A percentile compares a stretch with the other conserved stretches of the same genome.
Evolutionary conservation across 371 early-diverging fungal genomes (phyloP).

Genomic region (Mucor racemosus): DNA sequence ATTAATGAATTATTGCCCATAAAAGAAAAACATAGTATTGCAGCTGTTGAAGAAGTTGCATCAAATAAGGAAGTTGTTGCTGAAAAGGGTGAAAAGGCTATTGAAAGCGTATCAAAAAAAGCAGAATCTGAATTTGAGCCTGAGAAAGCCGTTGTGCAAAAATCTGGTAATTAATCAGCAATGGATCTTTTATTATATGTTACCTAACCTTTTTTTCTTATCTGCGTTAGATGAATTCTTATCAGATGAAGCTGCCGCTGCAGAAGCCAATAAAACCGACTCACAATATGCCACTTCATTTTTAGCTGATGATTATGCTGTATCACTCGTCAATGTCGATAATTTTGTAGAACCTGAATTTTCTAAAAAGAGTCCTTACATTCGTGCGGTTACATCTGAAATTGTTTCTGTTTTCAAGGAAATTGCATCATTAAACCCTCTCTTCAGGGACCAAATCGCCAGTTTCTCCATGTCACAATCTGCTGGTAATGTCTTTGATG

Average conservation of each 20-base stretch:
- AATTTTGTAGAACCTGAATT: constrained; percentile 86
- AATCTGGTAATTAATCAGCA: constrained; percentile 10
- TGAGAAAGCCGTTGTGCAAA: constrained; percentile 17
- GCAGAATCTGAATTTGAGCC: constrained; percentile 15
- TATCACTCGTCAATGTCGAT: constrained; percentile 85
- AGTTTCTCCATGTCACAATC: constrained; percentile 94
- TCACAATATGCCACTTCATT: constrained; percentile 48
- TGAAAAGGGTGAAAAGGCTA: constrained; percentile 16
- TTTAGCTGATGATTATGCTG: constrained; percentile 71
- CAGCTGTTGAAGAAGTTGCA: constrained; percentile 23
- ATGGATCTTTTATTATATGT: neutral
- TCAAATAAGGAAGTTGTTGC: constrained; percentile 13
- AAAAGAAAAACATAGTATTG: constrained; percentile 19
- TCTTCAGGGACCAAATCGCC: constrained; percentile 96
- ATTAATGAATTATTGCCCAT: constrained; percentile 72
- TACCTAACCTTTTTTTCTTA: neutral
- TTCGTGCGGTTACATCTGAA: constrained; percentile 95
- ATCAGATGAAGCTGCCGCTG: constrained; percentile 22
- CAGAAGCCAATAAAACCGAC: constrained; percentile 19
- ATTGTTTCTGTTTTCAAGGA: constrained; percentile 96
- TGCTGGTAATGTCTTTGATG: constrained; percentile 94
- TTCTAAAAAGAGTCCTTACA: constrained; percentile 80
- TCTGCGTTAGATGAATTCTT: constrained; percentile 16
- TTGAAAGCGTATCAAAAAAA: constrained; percentile 20
- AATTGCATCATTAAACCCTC: constrained; percentile 89